A percentile compares a stretch with the other conserved stretches of the same genome.
These are phyloP conservation scores for Lasiosphaeria miniovina DNA, from an alignment of 495 filamentous ascomycete genomes.

Conservation along the genomic window DNA sequence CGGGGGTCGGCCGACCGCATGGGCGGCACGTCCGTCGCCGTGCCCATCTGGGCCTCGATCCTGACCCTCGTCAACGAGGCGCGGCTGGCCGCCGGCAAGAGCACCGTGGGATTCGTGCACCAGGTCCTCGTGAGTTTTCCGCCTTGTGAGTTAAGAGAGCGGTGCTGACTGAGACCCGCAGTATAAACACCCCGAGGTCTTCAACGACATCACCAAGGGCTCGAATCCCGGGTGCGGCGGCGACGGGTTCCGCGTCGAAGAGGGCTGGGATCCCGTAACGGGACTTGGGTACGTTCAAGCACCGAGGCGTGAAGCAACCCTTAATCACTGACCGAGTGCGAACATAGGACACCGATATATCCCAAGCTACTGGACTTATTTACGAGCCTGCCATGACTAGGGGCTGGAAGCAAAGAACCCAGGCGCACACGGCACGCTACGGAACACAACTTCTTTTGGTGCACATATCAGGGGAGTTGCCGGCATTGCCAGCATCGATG, in stretches of 20 bases:
- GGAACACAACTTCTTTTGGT: not conserved
- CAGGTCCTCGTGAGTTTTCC: constrained; percentile 56
- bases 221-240: constrained; percentile 60
- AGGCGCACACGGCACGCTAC: not conserved
- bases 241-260: constrained; percentile 49
- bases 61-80: constrained; percentile 62
- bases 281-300: constrained; percentile 46
- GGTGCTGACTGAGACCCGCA: constrained; percentile 6
- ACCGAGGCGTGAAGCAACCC: not conserved
- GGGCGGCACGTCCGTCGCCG: constrained; percentile 58
- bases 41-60: constrained; percentile 55
- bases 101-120: constrained; percentile 45
- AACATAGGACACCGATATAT: constrained; percentile 29
- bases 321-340: not conserved
- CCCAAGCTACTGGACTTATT: constrained; percentile 37
- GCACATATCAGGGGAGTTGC: no score
- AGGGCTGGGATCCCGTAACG: constrained; percentile 64
- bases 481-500: no score
- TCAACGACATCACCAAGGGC: constrained; percentile 62
- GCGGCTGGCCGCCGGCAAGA: constrained; percentile 51
- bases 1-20: constrained; percentile 37
- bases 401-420: no score
- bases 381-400: constrained; percentile 25
- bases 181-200: constrained; percentile 58
- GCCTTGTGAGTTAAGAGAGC: not conserved